Evolutionary conservation across 495 filamentous ascomycete genomes (phyloP).

Genomic region (Podospora appendiculata): DNA sequence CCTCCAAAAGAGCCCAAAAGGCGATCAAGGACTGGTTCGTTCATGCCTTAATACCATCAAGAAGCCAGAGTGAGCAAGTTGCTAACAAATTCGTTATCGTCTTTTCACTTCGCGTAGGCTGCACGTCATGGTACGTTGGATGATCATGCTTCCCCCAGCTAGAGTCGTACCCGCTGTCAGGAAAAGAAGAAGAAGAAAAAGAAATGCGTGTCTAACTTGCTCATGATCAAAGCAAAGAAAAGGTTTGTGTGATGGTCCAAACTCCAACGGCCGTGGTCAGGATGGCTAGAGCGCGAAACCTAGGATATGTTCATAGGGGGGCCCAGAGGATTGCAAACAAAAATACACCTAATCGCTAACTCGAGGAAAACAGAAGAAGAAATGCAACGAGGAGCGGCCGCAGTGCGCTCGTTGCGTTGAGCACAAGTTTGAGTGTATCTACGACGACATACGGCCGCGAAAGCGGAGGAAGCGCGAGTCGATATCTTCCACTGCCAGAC

Average conservation of each 20-base stretch:
- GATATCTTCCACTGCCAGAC: not conserved
- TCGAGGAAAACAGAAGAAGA: constrained; percentile 45
- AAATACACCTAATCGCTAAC: not conserved
- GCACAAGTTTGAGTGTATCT: constrained; percentile 43
- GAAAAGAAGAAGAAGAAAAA: no score
- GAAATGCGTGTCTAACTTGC: constrained; percentile 13
- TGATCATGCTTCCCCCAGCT: not conserved
- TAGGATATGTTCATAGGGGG: not conserved
- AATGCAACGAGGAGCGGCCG: constrained; percentile 55
- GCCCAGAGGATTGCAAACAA: not conserved
- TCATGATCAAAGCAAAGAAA: constrained; percentile 23
- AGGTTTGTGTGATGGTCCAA: constrained; percentile 16
- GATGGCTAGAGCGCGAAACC: not conserved
- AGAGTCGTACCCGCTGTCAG: not conserved
- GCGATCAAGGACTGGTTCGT: constrained; percentile 55
- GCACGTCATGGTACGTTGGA: constrained; percentile 46
- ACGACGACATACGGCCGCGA: constrained; percentile 50
- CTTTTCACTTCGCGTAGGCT: constrained; percentile 33
- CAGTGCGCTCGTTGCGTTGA: constrained; percentile 51
- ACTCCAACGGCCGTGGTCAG: no score
- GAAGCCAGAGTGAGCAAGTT: not conserved
- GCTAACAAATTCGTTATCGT: not conserved
- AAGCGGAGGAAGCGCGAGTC: constrained; percentile 42
- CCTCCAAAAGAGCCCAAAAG: constrained; percentile 53
- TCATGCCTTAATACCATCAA: not conserved